Percentiles rank a stretch among this genome's conserved stretches.
Conservation (phyloP, 208 protist genomes). For the Leptomonas pyrrhocoris region DNA sequence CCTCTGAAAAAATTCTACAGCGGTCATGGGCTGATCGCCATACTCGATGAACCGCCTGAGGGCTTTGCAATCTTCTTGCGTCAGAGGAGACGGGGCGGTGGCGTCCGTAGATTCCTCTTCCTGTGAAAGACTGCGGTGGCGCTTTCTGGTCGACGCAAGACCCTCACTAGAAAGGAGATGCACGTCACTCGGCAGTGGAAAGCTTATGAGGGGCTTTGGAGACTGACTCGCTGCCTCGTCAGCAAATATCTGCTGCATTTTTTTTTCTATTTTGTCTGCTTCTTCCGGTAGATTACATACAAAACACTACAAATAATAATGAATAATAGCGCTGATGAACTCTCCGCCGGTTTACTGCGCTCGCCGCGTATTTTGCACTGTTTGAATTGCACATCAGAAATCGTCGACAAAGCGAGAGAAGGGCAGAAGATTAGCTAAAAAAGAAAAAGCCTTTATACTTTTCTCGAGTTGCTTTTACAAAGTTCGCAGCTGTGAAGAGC, state of each 20-base stretch:
- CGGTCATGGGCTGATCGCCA: constrained; percentile 14
- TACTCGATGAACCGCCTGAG: constrained; percentile 33
- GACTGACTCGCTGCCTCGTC: background rate
- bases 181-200: constrained; percentile 14
- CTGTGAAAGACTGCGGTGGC: constrained; percentile 5
- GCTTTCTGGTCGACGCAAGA: constrained; percentile 1
- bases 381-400: too few species aligned
- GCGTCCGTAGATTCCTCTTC: background rate
- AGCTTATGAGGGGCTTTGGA: constrained; percentile 18
- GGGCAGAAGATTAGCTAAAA: too few species aligned
- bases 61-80: constrained; percentile 3
- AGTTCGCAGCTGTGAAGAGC: too few species aligned
- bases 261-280: background rate
- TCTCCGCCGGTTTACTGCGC: too few species aligned
- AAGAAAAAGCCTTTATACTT: too few species aligned
- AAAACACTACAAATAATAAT: too few species aligned
- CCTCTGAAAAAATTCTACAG: constrained; percentile 2
- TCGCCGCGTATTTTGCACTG: too few species aligned
- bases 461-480: too few species aligned
- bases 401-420: too few species aligned
- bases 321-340: too few species aligned
- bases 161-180: background rate
- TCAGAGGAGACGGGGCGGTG: background rate
- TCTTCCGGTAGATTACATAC: too few species aligned
- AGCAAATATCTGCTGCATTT: constrained; percentile 31